phyloP scores from a whole-genome alignment of 2,329 filamentous ascomycete species.

The Colletotrichum sp. region DNA sequence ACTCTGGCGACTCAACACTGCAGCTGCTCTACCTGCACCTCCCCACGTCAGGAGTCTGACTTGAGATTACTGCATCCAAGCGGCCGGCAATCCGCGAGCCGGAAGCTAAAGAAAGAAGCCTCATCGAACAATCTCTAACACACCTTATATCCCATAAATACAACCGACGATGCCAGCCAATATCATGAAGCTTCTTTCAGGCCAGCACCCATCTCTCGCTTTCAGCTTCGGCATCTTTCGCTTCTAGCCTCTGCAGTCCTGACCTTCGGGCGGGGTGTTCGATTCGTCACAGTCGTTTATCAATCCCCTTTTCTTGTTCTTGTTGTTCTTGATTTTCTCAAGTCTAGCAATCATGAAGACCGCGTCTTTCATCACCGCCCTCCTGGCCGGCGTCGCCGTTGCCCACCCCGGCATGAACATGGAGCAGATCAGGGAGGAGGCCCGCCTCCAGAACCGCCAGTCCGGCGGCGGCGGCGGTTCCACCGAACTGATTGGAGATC shows the following conservation, averaged over 20 bases:
- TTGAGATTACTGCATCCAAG: conserved; percentile 15
- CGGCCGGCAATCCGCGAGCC: conserved; percentile 17
- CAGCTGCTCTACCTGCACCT: not conserved
- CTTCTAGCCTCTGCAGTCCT: conserved; percentile 1
- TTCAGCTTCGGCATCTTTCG: conserved; percentile 7
- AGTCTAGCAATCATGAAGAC: conserved; percentile 12
- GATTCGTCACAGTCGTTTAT: conserved; percentile 11
- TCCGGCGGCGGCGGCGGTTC: conserved; percentile 17
- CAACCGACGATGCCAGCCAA: not conserved
- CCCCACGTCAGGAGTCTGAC: not conserved
- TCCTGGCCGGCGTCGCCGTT: not conserved
- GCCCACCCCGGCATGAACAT: conserved; percentile 31
- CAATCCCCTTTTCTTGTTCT: not conserved
- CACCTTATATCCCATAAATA: conserved; percentile 4
- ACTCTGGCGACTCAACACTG: conserved; percentile 5
- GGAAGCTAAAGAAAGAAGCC: conserved; percentile 21
- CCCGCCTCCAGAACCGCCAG: conserved; percentile 17
- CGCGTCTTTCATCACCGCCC: not conserved
- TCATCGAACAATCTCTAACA: conserved; percentile 7
- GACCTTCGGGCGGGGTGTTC: conserved; percentile 6
- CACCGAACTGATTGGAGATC: conserved; percentile 41
- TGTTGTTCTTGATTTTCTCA: not conserved
- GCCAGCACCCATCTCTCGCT: conserved; percentile 11
- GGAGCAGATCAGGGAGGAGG: conserved; percentile 23
- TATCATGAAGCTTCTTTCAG: not conserved